Conservation (phyloP, 345 rosid species). For the Citrus unshiu region DNA sequence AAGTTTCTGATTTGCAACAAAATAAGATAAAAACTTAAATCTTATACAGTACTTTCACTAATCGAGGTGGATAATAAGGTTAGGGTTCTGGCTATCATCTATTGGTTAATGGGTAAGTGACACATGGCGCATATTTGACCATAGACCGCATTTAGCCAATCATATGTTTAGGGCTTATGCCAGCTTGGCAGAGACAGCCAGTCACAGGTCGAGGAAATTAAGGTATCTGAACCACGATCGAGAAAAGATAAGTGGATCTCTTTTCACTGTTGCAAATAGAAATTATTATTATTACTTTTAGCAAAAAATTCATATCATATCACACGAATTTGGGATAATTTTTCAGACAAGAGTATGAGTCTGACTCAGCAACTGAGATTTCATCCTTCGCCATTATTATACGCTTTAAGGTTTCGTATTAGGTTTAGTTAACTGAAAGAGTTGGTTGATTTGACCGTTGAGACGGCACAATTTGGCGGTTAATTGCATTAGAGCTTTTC, state of each 20-base stretch:
- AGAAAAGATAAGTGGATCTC: conserved; percentile 6
- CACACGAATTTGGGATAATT: not conserved
- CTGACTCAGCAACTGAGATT: conserved; percentile 36
- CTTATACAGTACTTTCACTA: not conserved
- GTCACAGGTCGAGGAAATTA: conserved; percentile 82
- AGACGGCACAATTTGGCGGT: not conserved
- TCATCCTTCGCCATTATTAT: conserved; percentile 7
- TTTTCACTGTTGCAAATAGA: conserved; percentile 11
- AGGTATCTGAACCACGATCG: conserved; percentile 48
- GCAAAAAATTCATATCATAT: conserved; percentile 2
- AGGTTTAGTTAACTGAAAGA: conserved; percentile 39
- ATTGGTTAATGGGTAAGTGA: conserved; percentile 35
- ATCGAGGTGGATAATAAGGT: conserved; percentile 42
- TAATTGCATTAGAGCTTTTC: not conserved
- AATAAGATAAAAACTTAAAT: not conserved
- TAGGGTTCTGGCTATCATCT: conserved; percentile 29
- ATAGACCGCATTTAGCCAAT: conserved; percentile 45
- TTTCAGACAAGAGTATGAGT: conserved; percentile 6
- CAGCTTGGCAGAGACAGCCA: conserved; percentile 65
- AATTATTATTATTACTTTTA: not conserved
- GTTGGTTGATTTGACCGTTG: conserved; percentile 52
- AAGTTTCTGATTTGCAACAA: conserved; percentile 1
- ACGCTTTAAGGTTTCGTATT: conserved; percentile 50
- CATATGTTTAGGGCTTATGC: conserved; percentile 35
- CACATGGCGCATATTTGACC: conserved; percentile 44